Conservation (phyloP, 148 eudicot genomes). For the Chenopodium formosanum region DNA sequence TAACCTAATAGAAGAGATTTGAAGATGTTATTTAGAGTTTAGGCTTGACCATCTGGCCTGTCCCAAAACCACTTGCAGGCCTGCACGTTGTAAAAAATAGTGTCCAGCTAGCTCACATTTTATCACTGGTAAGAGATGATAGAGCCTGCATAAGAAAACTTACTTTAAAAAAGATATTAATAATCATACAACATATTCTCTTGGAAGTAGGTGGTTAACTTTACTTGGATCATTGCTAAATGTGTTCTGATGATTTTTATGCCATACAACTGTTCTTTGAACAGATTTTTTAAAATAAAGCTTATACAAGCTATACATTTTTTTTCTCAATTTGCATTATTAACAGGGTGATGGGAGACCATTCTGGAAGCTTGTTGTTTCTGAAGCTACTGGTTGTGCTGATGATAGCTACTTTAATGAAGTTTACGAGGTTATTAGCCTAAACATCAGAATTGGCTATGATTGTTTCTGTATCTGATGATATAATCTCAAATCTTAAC, state of each 20-base stretch:
- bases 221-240: neutral
- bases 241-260: neutral
- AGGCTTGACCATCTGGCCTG: neutral
- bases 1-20: no score
- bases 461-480: neutral
- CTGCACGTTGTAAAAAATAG: neutral
- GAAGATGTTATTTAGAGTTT: neutral
- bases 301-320: neutral
- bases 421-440: constrained; percentile 67
- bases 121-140: neutral
- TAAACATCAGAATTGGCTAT: neutral
- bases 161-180: neutral
- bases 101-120: neutral
- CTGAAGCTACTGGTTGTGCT: constrained; percentile 90
- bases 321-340: constrained; percentile 12
- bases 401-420: constrained; percentile 81
- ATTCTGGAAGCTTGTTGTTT: constrained; percentile 91
- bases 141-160: neutral
- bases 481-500: neutral
- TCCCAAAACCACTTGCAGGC: neutral
- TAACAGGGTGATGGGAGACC: constrained; percentile 92
- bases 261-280: neutral
- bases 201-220: neutral
- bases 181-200: neutral
- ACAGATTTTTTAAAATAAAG: neutral